These are phyloP conservation scores for Hygrophila difformis DNA, from an alignment of 257 asterid genomes.

Conservation along the genomic window DNA sequence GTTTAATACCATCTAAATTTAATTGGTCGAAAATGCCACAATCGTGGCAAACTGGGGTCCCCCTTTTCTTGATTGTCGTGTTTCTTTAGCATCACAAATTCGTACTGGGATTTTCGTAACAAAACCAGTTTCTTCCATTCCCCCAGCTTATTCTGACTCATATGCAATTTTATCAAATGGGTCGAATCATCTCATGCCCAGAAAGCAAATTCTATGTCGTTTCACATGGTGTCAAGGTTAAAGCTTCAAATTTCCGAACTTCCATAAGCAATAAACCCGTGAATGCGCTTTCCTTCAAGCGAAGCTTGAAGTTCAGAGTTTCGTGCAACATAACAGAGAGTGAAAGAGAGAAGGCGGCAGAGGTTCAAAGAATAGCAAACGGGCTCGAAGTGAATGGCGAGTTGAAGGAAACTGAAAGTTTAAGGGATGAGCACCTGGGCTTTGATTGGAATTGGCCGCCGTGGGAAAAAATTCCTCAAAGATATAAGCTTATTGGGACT, in stretches of 20 bases:
- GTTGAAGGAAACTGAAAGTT: conserved; percentile 27
- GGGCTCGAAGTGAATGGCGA: conserved; percentile 41
- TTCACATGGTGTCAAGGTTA: conserved; percentile 17
- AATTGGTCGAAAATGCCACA: not conserved
- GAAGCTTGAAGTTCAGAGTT: conserved; percentile 33
- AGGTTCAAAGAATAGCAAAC: conserved; percentile 20
- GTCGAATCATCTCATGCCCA: conserved; percentile 38
- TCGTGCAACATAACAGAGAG: conserved; percentile 63
- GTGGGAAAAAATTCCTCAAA: conserved; percentile 80
- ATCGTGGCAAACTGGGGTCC: conserved; percentile 1
- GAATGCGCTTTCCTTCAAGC: conserved; percentile 23
- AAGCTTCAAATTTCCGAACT: conserved; percentile 31
- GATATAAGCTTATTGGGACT: conserved; percentile 88
- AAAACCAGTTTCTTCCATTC: not conserved
- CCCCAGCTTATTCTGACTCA: not conserved
- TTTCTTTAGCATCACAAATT: not conserved
- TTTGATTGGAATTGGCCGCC: conserved; percentile 69
- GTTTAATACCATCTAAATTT: no score
- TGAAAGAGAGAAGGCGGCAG: conserved; percentile 37
- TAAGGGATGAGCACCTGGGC: conserved; percentile 28
- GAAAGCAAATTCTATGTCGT: conserved; percentile 24
- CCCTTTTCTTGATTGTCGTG: not conserved
- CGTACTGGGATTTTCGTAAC: not conserved
- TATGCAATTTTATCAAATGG: conserved; percentile 15
- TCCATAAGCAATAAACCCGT: conserved; percentile 17